Conservation (phyloP, 495 filamentous ascomycete genomes). For the Pseudevernia furfuracea region DNA sequence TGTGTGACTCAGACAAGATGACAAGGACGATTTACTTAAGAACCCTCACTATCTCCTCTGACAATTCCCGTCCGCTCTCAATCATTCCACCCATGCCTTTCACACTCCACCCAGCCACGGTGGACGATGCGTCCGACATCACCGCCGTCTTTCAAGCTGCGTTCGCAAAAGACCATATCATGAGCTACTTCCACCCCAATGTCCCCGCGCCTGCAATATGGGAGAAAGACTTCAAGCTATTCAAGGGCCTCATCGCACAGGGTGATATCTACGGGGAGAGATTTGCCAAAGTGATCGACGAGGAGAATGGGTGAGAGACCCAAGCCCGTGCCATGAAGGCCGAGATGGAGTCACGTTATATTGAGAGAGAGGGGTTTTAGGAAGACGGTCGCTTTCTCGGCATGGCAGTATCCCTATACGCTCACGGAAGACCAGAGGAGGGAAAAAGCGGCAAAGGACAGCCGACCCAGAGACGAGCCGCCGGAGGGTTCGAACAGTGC, state of each 20-base stretch:
- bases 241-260: constrained; percentile 5
- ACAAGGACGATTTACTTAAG: too few relatives aligned
- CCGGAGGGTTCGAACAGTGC: constrained; percentile 16
- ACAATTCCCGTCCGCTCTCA: too few relatives aligned
- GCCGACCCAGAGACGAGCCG: neutral
- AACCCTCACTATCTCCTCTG: too few relatives aligned
- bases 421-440: constrained; percentile 16
- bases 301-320: constrained; percentile 17
- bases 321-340: too few relatives aligned
- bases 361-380: constrained; percentile 7
- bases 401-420: constrained; percentile 20
- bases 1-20: too few relatives aligned
- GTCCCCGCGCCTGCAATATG: constrained; percentile 5
- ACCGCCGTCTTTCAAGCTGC: constrained; percentile 18
- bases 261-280: constrained; percentile 12
- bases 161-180: constrained; percentile 20
- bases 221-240: constrained; percentile 10
- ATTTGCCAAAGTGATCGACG: constrained; percentile 19
- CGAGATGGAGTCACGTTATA: too few relatives aligned
- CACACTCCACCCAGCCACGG: constrained; percentile 4
- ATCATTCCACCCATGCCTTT: constrained; percentile 7
- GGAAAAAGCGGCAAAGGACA: constrained; percentile 7
- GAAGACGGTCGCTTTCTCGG: constrained; percentile 21
- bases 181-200: constrained; percentile 15
- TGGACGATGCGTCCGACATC: constrained; percentile 18